Base-by-base conservation (phyloP, 1,284 basidiomycete species). In the Leccinum angustisporum region DNA sequence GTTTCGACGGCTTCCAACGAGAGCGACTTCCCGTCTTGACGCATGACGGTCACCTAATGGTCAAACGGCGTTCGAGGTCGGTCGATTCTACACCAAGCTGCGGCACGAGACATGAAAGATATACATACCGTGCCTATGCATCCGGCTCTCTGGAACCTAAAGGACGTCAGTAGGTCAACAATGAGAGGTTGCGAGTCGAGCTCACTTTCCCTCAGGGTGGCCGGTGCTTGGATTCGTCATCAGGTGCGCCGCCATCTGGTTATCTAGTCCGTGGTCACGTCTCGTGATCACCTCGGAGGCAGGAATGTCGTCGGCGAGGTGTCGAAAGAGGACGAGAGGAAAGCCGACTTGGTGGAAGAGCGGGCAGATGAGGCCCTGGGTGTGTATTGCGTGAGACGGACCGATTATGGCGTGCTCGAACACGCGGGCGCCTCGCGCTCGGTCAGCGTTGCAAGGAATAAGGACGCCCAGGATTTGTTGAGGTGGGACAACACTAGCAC, bases 1-100 rank as follows among this genome's bases (percentile, higher is more conserved):
- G 69, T 72, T 55, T 71, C 70, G 3, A 71, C 57, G 1, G 65
- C 70, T 53, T 71, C 71, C 2, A 65, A 63, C n/a, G 70, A 70
- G 25, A 71, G 67, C 0, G 64, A 21, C 10, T 65, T 68, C 52
- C 61, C 62, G 43, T 72, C 70, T 62, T 65, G 66, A 40, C 69
- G 71, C 63, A 71, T 71, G 31, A 70, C 61, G 4, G 64, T 71
- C 51, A 71, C 71, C 71, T 71, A 6, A 2, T 10, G 52, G 25
- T 13, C 4, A 25, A 11, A 36, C 8, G 14, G 40, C 4, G 0
- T 56, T 61, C 50, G 21, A 53, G 16, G 27, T 18, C 5, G 40
- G 40, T 43, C n/a, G 9, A 18, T 43, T 18, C n/a, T 43, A 4
- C 16, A n/a, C 9, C 40, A 43, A 43, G n/a, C 9, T 18, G 40